A percentile compares a stretch with the other conserved stretches of the same genome.
phyloP scores from a whole-genome alignment of 352 stramenopile species.

The Globisporangium ultimum region DNA sequence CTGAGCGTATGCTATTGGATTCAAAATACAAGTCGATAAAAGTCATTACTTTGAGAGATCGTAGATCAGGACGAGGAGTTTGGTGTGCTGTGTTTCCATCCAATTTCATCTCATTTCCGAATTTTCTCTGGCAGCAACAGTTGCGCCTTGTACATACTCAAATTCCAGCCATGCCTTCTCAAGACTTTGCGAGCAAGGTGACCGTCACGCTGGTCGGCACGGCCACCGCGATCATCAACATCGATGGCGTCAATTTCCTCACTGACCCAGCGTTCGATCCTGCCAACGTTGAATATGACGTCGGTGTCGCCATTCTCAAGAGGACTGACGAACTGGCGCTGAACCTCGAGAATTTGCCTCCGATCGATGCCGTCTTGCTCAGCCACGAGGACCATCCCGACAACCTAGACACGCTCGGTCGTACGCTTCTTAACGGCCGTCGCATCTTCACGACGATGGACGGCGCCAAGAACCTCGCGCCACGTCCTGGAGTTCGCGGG shows the following conservation, averaged over 20 bases:
- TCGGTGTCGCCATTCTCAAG: conserved; percentile 13
- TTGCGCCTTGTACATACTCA: no score
- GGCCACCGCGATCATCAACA: conserved; percentile 30
- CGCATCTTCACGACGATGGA: conserved; percentile 32
- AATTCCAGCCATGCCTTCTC: no score
- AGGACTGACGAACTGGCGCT: conserved; percentile 20
- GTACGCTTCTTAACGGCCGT: conserved; percentile 36
- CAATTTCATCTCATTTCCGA: no score
- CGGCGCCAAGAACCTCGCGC: conserved; percentile 34
- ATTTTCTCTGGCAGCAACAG: no score
- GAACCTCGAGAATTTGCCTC: conserved; percentile 23
- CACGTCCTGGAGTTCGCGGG: conserved; percentile 28
- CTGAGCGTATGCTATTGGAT: no score
- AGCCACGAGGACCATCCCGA: conserved; percentile 38
- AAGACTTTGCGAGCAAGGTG: no score
- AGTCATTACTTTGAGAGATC: no score
- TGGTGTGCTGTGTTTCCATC: no score
- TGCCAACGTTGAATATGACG: conserved; percentile 18
- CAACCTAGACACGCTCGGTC: conserved; percentile 31
- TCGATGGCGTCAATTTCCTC: conserved; percentile 42
- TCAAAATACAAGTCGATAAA: no score
- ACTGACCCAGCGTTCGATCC: conserved; percentile 30
- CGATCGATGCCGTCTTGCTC: conserved; percentile 30
- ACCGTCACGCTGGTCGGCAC: conserved; percentile 37
- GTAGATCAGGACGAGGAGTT: no score